Percentiles rank a stretch among this genome's conserved stretches.
These are phyloP conservation scores for Eucalyptus leucophloia DNA, from an alignment of 345 rosid genomes.

Conservation along the genomic window DNA sequence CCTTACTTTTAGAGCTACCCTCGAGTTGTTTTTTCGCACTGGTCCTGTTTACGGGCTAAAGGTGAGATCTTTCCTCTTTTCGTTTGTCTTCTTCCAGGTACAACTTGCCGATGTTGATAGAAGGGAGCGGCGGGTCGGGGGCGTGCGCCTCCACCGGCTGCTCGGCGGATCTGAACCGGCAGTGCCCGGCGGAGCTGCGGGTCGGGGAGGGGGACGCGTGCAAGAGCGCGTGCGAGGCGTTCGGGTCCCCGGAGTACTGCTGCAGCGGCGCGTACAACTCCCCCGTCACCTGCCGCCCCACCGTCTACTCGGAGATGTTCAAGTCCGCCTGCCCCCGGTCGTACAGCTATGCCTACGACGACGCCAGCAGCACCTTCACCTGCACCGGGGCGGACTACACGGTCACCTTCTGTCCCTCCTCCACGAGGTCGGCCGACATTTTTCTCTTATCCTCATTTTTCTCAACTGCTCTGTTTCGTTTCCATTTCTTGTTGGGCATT, in stretches of 20 bases:
- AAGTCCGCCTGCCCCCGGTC: constrained; percentile 90
- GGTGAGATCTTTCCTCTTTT: background rate
- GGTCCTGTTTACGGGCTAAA: background rate
- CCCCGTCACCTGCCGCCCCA: constrained; percentile 74
- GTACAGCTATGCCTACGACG: constrained; percentile 93
- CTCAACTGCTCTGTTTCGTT: background rate
- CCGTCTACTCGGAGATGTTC: constrained; percentile 83
- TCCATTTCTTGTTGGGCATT: background rate
- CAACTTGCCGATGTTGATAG: constrained; percentile 74
- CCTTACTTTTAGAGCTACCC: background rate
- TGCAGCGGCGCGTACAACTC: constrained; percentile 93
- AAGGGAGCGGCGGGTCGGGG: constrained; percentile 74
- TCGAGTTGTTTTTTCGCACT: background rate
- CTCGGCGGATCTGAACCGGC: constrained; percentile 55
- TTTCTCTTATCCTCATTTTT: background rate
- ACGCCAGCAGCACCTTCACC: constrained; percentile 85
- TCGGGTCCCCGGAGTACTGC: constrained; percentile 86
- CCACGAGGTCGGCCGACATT: constrained; percentile 39
- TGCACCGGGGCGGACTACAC: constrained; percentile 86
- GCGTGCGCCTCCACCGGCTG: constrained; percentile 74
- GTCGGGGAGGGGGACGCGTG: constrained; percentile 66
- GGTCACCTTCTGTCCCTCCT: constrained; percentile 88
- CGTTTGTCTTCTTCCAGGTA: background rate
- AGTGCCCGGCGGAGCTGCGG: constrained; percentile 68
- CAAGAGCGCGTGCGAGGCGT: constrained; percentile 92